Evolutionary conservation across 2,329 filamentous ascomycete species (phyloP).

Genomic region (Aspergillus pseudonomiae): DNA sequence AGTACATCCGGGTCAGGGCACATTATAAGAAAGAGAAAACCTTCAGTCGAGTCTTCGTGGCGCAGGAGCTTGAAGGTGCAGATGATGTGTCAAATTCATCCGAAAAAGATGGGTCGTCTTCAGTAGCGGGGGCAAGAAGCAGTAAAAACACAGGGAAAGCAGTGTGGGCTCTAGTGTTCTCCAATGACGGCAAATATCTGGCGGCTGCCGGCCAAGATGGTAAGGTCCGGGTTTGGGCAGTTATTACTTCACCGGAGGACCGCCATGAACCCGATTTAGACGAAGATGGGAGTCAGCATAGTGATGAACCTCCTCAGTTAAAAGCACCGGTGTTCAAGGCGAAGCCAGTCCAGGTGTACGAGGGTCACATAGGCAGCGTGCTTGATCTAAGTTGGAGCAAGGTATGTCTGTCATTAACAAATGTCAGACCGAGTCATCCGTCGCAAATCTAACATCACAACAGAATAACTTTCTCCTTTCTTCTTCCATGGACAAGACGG

Average conservation of each 20-base stretch:
- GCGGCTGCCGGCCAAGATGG: conserved; percentile 91
- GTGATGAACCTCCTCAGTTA: conserved; percentile 61
- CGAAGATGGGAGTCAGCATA: conserved; percentile 58
- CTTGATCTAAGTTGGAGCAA: conserved; percentile 97
- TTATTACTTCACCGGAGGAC: conserved; percentile 81
- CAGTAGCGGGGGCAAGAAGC: conserved; percentile 23
- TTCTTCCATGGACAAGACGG: conserved; percentile 97
- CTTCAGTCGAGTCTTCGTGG: conserved; percentile 86
- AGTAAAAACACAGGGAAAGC: conserved; percentile 58
- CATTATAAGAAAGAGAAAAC: conserved; percentile 80
- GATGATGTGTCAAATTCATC: conserved; percentile 39
- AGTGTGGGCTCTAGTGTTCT: conserved; percentile 92
- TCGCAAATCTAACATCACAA: background rate
- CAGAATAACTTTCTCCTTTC: conserved; percentile 92
- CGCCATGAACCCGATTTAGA: conserved; percentile 73
- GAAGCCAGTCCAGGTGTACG: conserved; percentile 76
- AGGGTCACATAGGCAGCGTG: conserved; percentile 81
- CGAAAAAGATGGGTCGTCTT: conserved; percentile 33
- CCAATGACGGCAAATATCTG: conserved; percentile 84
- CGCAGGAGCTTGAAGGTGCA: conserved; percentile 79
- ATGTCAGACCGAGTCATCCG: background rate
- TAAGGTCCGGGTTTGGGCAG: conserved; percentile 83
- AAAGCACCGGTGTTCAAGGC: conserved; percentile 88
- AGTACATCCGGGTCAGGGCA: conserved; percentile 83
- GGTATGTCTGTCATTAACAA: conserved; percentile 37